Base-by-base conservation (phyloP, 2,329 filamentous ascomycete genomes). In the Aureobasidium musti region DNA sequence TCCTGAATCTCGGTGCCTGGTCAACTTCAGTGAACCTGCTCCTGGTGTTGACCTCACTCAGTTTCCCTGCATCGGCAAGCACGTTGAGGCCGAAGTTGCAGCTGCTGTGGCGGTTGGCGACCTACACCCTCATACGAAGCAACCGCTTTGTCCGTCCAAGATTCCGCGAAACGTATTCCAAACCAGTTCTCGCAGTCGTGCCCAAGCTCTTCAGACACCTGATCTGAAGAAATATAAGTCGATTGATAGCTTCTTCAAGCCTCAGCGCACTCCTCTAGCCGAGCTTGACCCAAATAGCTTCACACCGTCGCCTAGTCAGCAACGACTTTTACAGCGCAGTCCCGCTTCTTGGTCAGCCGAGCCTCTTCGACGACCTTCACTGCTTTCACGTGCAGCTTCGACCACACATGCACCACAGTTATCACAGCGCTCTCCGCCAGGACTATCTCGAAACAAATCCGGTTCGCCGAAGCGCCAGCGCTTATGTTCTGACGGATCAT, bases 121-220 rank as follows among this genome's bases (percentile, higher is more conserved):
- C 71, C 78, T 97, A 53, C 89, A 98, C 75, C 95, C 95, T 1
- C 95, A 94, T 71, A 96, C 92, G 1, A 98, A 97, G 77, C 76
- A 88, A 68, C 84, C 82, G 2, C 82, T 88, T 56, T 69, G 74
- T 28, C 67, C 83, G 14, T 77, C 77, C 60, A 75, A 74, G 21
- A 21, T 66, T 37, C 19, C 14, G 14, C 52, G 39, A 17, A 57
- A 35, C 37, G 4, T 30, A 14, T 35, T 60, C 19, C 57, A 35
- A 13, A 33, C 63, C 17, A 60, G 30, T 37, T 37, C 49, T n/a
- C 49, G 60, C 33, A 50, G 37, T 26, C 39, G 35, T 17, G n/a
- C 8, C 50, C 69, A 50, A 10, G 65, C 69, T 4, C 41, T 66
- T 30, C 73, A 74, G 45, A 82, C 80, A 0, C 80, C 81, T 1